phyloP scores from a whole-genome alignment of 257 asterid genomes.

The Primulina eburnea region DNA sequence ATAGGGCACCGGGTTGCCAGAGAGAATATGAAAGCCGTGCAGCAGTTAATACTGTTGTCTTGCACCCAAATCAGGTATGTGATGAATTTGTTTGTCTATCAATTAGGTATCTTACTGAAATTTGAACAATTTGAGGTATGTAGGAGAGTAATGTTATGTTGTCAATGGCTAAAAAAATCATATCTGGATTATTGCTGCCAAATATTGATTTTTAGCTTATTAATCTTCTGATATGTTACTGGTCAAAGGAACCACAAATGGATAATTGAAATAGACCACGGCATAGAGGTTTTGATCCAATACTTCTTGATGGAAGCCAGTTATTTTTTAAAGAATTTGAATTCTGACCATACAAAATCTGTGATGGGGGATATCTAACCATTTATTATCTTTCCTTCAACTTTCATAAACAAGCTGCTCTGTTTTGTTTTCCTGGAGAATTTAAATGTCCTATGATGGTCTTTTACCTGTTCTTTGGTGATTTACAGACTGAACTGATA shows the following conservation, averaged over 20 bases:
- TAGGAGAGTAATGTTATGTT: constrained; percentile 1
- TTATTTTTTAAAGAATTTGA: no score
- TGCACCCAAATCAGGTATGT: constrained; percentile 92
- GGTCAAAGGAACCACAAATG: not conserved
- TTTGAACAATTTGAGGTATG: not conserved
- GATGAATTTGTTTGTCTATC: constrained; percentile 5
- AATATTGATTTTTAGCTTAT: not conserved
- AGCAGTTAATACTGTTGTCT: constrained; percentile 94
- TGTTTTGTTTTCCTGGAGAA: constrained; percentile 1
- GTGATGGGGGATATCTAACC: not conserved
- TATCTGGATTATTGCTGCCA: not conserved
- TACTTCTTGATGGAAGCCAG: not conserved
- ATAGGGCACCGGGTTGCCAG: constrained; percentile 97
- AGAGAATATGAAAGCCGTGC: constrained; percentile 99
- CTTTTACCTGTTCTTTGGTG: constrained; percentile 13
- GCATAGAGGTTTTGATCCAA: not conserved
- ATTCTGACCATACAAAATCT: not conserved
- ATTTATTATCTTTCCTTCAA: no score
- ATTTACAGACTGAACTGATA: constrained; percentile 81
- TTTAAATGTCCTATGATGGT: constrained; percentile 10
- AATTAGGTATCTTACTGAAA: not conserved
- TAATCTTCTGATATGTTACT: not conserved
- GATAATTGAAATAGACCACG: not conserved
- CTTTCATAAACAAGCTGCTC: no score
- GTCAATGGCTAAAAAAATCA: not conserved